These are phyloP conservation scores for Arxiozyma bovina DNA, from an alignment of 1,139 yeast genomes.

Conservation along the genomic window DNA sequence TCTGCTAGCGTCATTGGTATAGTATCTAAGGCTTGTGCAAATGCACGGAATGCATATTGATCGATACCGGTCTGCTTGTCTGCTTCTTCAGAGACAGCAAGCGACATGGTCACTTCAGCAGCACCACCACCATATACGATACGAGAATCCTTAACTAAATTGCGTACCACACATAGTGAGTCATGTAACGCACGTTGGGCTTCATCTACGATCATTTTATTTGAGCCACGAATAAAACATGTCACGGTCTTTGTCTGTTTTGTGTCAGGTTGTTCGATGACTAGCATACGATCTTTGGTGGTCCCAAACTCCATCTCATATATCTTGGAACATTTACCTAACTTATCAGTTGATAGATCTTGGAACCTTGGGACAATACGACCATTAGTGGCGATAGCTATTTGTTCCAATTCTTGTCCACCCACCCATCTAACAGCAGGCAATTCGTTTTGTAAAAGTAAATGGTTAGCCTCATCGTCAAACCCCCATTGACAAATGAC, in stretches of 20 bases:
- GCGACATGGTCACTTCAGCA: conserved; percentile 86
- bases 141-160: conserved; percentile 81
- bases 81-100: conserved; percentile 87
- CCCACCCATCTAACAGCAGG: conserved; percentile 99
- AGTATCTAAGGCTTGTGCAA: conserved; percentile 80
- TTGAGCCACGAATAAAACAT: conserved; percentile 87
- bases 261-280: conserved; percentile 65
- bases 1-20: conserved; percentile 95
- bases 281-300: conserved; percentile 91
- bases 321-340: conserved; percentile 81
- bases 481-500: conserved; percentile 99
- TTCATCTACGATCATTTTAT: conserved; percentile 96
- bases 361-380: conserved; percentile 96
- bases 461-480: conserved; percentile 97
- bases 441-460: conserved; percentile 73
- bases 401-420: conserved; percentile 89
- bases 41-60: conserved; percentile 96
- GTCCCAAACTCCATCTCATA: conserved; percentile 92
- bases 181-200: conserved; percentile 95
- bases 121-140: conserved; percentile 99
- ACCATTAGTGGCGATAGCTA: conserved; percentile 96
- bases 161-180: conserved; percentile 94
- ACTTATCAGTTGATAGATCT: conserved; percentile 70
- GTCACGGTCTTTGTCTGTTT: conserved; percentile 87
- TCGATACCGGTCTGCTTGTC: conserved; percentile 91